Conservation (phyloP, 2,329 filamentous ascomycete genomes). For the Claviceps sp. region DNA sequence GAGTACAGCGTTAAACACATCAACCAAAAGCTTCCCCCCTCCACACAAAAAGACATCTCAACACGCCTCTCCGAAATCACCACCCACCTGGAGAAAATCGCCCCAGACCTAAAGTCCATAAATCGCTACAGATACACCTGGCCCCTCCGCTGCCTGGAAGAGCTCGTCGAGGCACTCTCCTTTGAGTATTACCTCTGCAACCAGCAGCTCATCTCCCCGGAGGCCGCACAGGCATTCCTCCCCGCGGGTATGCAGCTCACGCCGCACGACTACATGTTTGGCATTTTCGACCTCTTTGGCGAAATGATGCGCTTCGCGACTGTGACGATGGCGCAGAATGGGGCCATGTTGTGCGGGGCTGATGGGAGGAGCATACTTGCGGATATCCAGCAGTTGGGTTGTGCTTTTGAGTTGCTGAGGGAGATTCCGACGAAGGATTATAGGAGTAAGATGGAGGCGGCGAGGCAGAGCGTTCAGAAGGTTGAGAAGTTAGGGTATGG, state of each 20-base stretch:
- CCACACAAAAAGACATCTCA: conserved; percentile 57
- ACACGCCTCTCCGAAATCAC: conserved; percentile 59
- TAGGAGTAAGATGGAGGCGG: conserved; percentile 70
- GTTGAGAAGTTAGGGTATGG: conserved; percentile 87
- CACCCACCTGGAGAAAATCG: conserved; percentile 52
- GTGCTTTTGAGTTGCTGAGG: conserved; percentile 61
- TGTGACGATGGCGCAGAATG: conserved; percentile 67
- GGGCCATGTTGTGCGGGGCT: conserved; percentile 30
- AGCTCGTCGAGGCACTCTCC: conserved; percentile 83
- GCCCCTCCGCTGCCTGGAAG: conserved; percentile 77
- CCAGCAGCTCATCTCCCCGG: conserved; percentile 58
- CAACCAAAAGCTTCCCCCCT: conserved; percentile 48
- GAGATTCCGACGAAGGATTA: conserved; percentile 45
- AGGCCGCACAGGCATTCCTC: conserved; percentile 40
- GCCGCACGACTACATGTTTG: conserved; percentile 76
- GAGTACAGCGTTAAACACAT: conserved; percentile 48
- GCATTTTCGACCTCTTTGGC: conserved; percentile 84
- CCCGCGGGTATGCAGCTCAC: conserved; percentile 49
- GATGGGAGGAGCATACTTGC: conserved; percentile 50
- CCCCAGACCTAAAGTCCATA: conserved; percentile 60
- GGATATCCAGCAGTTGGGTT: conserved; percentile 69
- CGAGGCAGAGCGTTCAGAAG: conserved; percentile 82
- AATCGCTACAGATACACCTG: conserved; percentile 73
- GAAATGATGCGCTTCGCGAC: conserved; percentile 97
- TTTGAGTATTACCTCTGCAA: conserved; percentile 78